Conservation (phyloP, 2,329 filamentous ascomycete genomes). For the Ophiostoma himal-ulmi region DNA sequence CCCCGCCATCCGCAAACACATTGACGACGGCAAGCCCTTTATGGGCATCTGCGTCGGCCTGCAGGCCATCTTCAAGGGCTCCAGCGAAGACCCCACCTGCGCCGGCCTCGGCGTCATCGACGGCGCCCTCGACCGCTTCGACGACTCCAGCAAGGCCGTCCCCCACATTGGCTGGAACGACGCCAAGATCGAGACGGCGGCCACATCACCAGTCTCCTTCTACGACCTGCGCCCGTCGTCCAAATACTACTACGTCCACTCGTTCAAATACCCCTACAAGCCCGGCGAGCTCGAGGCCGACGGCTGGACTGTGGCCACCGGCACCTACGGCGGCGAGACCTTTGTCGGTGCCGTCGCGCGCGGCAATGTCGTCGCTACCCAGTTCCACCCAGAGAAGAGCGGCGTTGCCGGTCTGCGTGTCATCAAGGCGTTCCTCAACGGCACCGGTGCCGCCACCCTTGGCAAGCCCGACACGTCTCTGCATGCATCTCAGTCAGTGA, state of each 20-base stretch:
- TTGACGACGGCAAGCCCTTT: constrained; percentile 88
- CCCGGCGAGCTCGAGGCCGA: constrained; percentile 67
- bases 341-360: constrained; percentile 88
- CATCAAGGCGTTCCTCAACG: constrained; percentile 79
- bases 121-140: constrained; percentile 66
- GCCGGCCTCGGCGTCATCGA: constrained; percentile 72
- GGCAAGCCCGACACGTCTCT: constrained; percentile 19
- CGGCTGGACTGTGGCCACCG: constrained; percentile 91
- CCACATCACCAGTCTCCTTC: constrained; percentile 37
- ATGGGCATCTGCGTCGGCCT: constrained; percentile 96
- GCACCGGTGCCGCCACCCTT: constrained; percentile 53
- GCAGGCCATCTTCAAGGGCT: constrained; percentile 83
- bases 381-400: constrained; percentile 98
- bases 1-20: constrained; percentile 74
- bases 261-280: constrained; percentile 75
- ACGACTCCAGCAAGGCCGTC: constrained; percentile 75
- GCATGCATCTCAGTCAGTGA: background rate
- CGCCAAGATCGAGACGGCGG: constrained; percentile 43
- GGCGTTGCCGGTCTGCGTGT: constrained; percentile 81
- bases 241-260: constrained; percentile 99
- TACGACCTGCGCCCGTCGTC: constrained; percentile 74
- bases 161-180: constrained; percentile 99
- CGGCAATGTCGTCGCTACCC: constrained; percentile 81
- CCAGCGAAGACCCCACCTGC: constrained; percentile 67
- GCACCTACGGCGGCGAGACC: constrained; percentile 76